These are phyloP conservation scores for Phialemoniopsis sp. DNA, from an alignment of 2,329 filamentous ascomycete species.

Conservation along the genomic window DNA sequence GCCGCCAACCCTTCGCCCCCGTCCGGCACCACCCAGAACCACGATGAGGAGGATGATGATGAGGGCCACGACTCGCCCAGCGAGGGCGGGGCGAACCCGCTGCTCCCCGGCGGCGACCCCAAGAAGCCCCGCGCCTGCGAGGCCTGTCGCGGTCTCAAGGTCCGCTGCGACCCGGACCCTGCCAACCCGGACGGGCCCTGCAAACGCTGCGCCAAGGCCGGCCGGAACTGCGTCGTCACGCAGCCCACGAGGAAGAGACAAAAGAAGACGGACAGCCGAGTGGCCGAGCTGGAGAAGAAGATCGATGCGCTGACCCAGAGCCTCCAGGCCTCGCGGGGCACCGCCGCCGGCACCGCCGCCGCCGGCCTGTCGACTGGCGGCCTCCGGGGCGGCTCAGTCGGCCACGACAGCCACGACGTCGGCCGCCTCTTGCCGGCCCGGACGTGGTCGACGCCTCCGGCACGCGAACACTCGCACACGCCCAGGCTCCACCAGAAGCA, in stretches of 20 bases:
- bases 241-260: constrained; percentile 73
- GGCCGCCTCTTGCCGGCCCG: too few species aligned
- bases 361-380: too few species aligned
- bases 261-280: constrained; percentile 87
- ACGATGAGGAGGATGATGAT: neutral
- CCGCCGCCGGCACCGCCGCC: neutral
- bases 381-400: neutral
- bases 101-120: constrained; percentile 34
- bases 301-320: constrained; percentile 84
- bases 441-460: too few species aligned
- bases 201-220: constrained; percentile 75
- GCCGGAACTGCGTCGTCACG: constrained; percentile 73
- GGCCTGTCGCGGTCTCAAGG: constrained; percentile 71
- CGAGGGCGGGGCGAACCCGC: too few species aligned
- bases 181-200: constrained; percentile 59
- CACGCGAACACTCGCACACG: constrained; percentile 1
- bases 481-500: constrained; percentile 5
- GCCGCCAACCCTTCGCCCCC: neutral
- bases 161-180: constrained; percentile 77
- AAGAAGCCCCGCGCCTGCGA: constrained; percentile 72
- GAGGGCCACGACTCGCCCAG: neutral
- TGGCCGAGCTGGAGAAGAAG: constrained; percentile 88
- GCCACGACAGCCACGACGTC: too few species aligned
- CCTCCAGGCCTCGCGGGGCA: constrained; percentile 51
- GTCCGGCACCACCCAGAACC: neutral